Base-by-base conservation (phyloP, 805 yeast genomes). In the Millerago galiae region DNA sequence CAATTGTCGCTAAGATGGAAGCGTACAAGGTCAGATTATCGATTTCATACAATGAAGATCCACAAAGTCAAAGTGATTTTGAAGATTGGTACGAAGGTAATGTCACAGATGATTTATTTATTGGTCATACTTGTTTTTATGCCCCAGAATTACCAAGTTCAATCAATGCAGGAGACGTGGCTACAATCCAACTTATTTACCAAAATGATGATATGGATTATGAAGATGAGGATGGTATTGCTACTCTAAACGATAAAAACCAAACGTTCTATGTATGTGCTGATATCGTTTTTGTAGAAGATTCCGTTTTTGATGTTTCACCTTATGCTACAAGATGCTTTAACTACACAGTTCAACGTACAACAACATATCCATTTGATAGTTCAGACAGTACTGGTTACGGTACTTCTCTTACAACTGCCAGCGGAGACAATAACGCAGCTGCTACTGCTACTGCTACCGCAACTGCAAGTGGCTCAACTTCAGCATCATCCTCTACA, bases 221-320 rank as follows among this genome's bases (percentile, higher is more conserved):
- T 16, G 25, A 44, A 9, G 46, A 44, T 14, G 9, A 33, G 2
- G 44, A 49, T 40, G 59, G 58, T 31, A 40, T 44, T n/a, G 73
- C 73, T 46, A 37, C 62, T 16, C 71, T 67, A 42, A 65, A 60
- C 21, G 42, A 51, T n/a, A 36, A 45, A 21, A 70, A 70, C 48
- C 58, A 63, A 36, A 68, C 74, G n/a, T 72, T 61, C 52, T 70
- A 66, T 49, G 71, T 68, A 34, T 70, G 74, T 56, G 61, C 75
- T 18, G 75, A 70, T 47, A 49, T 70, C 9, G 28, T 26, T 8
- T 26, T 26, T 8, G 28, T 26, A 7, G 28, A 26, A 8, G 28
- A 26, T 10, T 53, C 59, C 9, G 70, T 66, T 31, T 66, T 68
- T 49, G 58, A 63, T 39, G 52, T 58, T 29, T 44, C 68, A 8